phyloP scores from a whole-genome alignment of 306 rosid species.

The Vicia sativa region DNA sequence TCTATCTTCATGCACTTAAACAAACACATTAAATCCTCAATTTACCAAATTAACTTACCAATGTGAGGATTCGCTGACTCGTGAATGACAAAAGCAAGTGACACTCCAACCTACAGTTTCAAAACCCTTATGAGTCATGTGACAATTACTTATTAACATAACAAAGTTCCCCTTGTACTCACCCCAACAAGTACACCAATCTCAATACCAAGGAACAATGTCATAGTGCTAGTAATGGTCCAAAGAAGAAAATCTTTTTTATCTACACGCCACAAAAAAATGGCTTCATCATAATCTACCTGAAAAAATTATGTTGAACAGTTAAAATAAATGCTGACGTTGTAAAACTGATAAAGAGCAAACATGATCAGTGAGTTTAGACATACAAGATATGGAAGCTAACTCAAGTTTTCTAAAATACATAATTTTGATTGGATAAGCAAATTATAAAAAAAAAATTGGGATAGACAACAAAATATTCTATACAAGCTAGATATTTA shows the following conservation, averaged over 20 bases:
- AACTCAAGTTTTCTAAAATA: slow-evolving; percentile 27
- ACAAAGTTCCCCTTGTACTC: slow-evolving; percentile 49
- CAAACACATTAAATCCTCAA: slow-evolving; percentile 14
- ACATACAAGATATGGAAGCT: slow-evolving; percentile 33
- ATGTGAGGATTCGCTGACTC: slow-evolving; percentile 99
- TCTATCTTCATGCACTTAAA: background rate
- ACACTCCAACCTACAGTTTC: slow-evolving; percentile 76
- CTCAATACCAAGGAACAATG: slow-evolving; percentile 94
- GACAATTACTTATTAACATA: slow-evolving; percentile 24
- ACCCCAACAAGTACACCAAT: slow-evolving; percentile 97
- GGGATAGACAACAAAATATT: slow-evolving; percentile 20
- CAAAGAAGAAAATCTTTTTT: slow-evolving; percentile 97
- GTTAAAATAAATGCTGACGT: slow-evolving; percentile 32
- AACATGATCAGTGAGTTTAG: slow-evolving; percentile 27
- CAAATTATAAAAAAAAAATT: slow-evolving; percentile 21
- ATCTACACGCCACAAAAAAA: slow-evolving; percentile 88
- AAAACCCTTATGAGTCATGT: slow-evolving; percentile 28
- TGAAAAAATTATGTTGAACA: slow-evolving; percentile 46
- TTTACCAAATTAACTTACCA: slow-evolving; percentile 58
- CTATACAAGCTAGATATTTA: slow-evolving; percentile 10
- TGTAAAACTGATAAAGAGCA: slow-evolving; percentile 21
- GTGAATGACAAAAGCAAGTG: slow-evolving; percentile 94
- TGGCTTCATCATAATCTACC: slow-evolving; percentile 94
- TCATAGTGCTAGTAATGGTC: slow-evolving; percentile 76
- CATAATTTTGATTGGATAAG: slow-evolving; percentile 25